Base-by-base conservation (phyloP, 179 eudicot species). In the Beta corolliflora region DNA sequence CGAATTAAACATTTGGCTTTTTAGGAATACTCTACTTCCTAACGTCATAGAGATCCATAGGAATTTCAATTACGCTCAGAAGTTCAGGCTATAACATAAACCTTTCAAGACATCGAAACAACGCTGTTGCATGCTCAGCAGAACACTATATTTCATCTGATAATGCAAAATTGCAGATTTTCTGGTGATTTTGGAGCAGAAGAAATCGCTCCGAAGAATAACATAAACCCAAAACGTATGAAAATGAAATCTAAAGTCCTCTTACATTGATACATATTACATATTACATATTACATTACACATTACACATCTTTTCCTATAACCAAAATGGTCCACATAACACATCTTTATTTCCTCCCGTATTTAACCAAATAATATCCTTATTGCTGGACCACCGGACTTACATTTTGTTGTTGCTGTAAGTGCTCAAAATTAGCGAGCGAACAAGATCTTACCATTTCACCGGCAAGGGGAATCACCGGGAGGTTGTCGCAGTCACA, bases 401-500 rank as follows among this genome's bases (percentile, higher is more conserved):
- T 78, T 13, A 80, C 16, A 78, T 84, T 87, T 78, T 89, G 89
- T 71, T 87, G 89, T 52, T 81, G 88, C 76, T 81, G 87, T 81
- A 83, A 58, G 9, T 73, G 74, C 52, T 85, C 88, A 11, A 91
- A 77, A 66, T 90, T 91, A 2, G 87, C 74, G 16, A 90, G 86
- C 0, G 96, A 89, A 72, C 98, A 94, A 0, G 97, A 84, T 14
- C 93, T 87, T 9, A 80, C 88, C 83, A 90, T 82, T 41, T 87
- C 92, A 50, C 91, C 93, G 8, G 87, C 87, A 0, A 94, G 79
- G 0, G 98, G 96, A 45, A 94, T 59, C 19, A 94, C 89, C 4
- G 98, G 98, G 5, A 94, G 88, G 79, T 91, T 91, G 14, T 94
- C 97, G 63, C 98, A 93, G 83, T 94, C 90, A 88, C 99, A 96